Evolutionary conservation across 441 rosid species (phyloP), one percentile per base, ranked within the genome.

Genomic region (Capsella rubella): DNA sequence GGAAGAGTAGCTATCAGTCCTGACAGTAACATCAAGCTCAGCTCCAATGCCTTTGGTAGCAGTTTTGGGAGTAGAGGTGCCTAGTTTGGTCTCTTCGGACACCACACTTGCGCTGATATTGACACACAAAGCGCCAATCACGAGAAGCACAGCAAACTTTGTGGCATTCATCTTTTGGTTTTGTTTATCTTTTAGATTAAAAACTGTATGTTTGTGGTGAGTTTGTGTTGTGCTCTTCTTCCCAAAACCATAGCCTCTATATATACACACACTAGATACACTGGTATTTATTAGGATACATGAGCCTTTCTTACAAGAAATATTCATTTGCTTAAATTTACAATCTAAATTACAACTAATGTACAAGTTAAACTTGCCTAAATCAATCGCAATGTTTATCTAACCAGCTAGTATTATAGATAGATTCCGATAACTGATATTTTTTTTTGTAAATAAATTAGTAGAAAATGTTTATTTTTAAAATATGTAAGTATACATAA

Each of bases 101-200:
- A 55, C 50, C 42, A 7, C 0, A 65, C 58, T 64, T 9, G 64
- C 65, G 2, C 12, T 28, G 13, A 64, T 57, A 54, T 11, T 73
- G 57, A 50, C 75, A 62, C 35, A 72, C 16, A 62, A 28, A 29
- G 51, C 43, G 4, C 62, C 70, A 64, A 72, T 65, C 21, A 72
- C n/a, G 28, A 63, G 25, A 63, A 72, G 37, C 18, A 63, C 64
- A 25, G 1, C 47, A 43, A 72, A 43, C 18, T 63, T 54, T 47
- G 37, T 55, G n/a, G 50, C 57, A 45, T 54, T 54, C 76, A 72
- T 72, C 8, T 34, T 34, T 4, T 34, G 37, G 25, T 21, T 29
- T 13, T 16, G 1, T 31, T 3, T 28, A 13, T 2, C 28, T 53
- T 12, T 34, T 34, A 27, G 40, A n/a, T 31, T 4, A 0, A 5